Conservation (phyloP, 2,329 filamentous ascomycete species). For the Beauveria scarabaeidicola region DNA sequence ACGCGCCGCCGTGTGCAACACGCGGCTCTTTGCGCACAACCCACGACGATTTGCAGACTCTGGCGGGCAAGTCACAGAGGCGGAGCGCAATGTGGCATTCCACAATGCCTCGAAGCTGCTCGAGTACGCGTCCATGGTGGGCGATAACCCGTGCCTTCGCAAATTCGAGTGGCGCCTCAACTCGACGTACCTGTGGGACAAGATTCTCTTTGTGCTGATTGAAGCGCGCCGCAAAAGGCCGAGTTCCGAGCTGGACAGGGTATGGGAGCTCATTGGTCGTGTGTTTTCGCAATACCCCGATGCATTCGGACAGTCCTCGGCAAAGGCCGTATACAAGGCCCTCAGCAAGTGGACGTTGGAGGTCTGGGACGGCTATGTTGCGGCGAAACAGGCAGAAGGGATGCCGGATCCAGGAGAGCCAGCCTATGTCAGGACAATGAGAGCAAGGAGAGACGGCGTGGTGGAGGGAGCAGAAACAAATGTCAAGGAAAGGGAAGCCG, state of each 20-base stretch:
- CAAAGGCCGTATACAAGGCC: constrained; percentile 16
- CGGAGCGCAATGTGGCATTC: constrained; percentile 10
- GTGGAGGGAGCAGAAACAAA: not conserved
- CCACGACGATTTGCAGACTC: not conserved
- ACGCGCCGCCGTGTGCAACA: constrained; percentile 13
- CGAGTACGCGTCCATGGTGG: constrained; percentile 17
- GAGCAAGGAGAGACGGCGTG: not conserved
- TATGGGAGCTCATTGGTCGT: constrained; percentile 19
- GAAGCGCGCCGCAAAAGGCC: constrained; percentile 19
- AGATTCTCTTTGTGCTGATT: constrained; percentile 23
- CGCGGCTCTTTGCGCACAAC: constrained; percentile 10
- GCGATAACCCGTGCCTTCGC: constrained; percentile 15
- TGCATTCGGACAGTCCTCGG: constrained; percentile 15
- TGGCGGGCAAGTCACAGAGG: not conserved
- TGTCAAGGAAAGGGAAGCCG: not conserved
- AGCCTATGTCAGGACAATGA: constrained; percentile 4
- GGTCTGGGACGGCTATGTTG: constrained; percentile 11
- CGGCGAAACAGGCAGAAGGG: not conserved
- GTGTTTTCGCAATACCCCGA: constrained; percentile 18
- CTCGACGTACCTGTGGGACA: constrained; percentile 23
- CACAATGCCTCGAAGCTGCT: constrained; percentile 11
- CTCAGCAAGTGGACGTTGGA: constrained; percentile 12
- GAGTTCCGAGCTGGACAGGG: constrained; percentile 20
- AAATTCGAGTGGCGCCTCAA: constrained; percentile 22
- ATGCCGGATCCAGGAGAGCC: constrained; percentile 6